phyloP scores from a whole-genome alignment of 2,329 filamentous ascomycete genomes.

The Cordyceps pruinosa region DNA sequence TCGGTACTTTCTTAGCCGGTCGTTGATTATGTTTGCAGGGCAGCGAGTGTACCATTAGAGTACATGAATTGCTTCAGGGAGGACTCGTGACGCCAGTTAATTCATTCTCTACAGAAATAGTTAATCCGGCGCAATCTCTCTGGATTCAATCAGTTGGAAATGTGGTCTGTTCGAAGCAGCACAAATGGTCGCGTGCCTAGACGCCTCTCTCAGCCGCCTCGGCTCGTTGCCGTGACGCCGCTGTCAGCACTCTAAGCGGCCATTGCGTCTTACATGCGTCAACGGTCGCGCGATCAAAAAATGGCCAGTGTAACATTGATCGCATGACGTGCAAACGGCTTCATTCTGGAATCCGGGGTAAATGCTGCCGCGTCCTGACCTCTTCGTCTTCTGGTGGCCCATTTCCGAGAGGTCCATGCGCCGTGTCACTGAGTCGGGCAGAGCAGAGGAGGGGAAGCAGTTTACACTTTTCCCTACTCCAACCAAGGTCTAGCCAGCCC shows the following conservation, averaged over 20 bases:
- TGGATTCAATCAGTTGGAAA: too few species aligned
- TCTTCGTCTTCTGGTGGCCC: not conserved
- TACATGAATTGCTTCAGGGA: too few species aligned
- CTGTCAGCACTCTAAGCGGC: conserved; percentile 1
- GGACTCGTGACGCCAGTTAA: too few species aligned
- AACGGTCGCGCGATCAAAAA: not conserved
- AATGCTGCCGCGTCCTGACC: too few species aligned
- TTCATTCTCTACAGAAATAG: too few species aligned
- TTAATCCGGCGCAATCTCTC: too few species aligned
- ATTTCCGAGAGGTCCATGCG: not conserved
- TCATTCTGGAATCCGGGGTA: not conserved
- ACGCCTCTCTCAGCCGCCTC: too few species aligned
- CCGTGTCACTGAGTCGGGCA: not conserved
- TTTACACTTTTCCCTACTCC: conserved; percentile 1
- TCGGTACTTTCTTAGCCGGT: too few species aligned
- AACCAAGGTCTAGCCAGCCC: not conserved
- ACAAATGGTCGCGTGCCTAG: too few species aligned
- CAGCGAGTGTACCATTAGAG: too few species aligned
- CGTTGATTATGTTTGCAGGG: too few species aligned
- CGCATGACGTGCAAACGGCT: not conserved
- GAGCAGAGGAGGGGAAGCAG: not conserved
- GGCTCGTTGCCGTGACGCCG: not conserved
- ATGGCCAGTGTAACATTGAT: not conserved
- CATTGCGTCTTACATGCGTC: not conserved
- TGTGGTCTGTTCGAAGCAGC: too few species aligned